These are phyloP conservation scores for Rutstroemia sp. DNA, from an alignment of 2,329 filamentous ascomycete genomes.

Conservation along the genomic window DNA sequence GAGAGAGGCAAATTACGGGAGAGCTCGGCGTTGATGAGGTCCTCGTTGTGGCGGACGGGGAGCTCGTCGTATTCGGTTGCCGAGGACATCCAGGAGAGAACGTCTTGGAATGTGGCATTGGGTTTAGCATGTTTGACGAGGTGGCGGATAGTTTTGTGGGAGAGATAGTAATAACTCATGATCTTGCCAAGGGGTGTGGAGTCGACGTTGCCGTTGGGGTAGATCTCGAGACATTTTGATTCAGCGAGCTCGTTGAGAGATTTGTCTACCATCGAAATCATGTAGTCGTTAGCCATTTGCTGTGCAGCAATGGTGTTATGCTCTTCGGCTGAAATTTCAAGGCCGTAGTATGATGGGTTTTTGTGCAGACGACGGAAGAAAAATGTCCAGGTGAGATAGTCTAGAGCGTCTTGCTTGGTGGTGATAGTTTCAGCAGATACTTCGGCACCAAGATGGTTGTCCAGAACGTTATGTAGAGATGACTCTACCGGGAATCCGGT, in stretches of 20 bases:
- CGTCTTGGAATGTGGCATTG: conserved; percentile 71
- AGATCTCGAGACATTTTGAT: conserved; percentile 76
- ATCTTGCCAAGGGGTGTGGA: conserved; percentile 91
- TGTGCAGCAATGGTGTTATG: conserved; percentile 84
- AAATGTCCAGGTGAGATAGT: conserved; percentile 98
- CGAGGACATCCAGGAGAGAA: conserved; percentile 83
- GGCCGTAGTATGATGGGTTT: conserved; percentile 95
- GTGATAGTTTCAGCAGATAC: conserved; percentile 87
- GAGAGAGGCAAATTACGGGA: conserved; percentile 68
- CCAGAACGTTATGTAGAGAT: conserved; percentile 88
- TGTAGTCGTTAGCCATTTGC: conserved; percentile 83
- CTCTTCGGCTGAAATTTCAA: conserved; percentile 87
- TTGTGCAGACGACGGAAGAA: conserved; percentile 97
- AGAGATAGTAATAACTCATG: conserved; percentile 98
- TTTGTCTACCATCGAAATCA: conserved; percentile 85
- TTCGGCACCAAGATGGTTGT: conserved; percentile 94
- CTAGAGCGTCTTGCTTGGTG: conserved; percentile 93
- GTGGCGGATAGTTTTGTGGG: conserved; percentile 87
- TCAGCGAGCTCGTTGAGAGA: conserved; percentile 75
- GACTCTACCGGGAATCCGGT: conserved; percentile 98
- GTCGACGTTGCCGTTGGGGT: conserved; percentile 83
- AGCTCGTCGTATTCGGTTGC: conserved; percentile 97
- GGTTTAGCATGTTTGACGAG: conserved; percentile 70
- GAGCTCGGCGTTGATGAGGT: conserved; percentile 89
- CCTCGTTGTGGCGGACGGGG: conserved; percentile 95